Evolutionary conservation across 495 filamentous ascomycete species (phyloP).

Genomic region (Rhypophila decipiens): DNA sequence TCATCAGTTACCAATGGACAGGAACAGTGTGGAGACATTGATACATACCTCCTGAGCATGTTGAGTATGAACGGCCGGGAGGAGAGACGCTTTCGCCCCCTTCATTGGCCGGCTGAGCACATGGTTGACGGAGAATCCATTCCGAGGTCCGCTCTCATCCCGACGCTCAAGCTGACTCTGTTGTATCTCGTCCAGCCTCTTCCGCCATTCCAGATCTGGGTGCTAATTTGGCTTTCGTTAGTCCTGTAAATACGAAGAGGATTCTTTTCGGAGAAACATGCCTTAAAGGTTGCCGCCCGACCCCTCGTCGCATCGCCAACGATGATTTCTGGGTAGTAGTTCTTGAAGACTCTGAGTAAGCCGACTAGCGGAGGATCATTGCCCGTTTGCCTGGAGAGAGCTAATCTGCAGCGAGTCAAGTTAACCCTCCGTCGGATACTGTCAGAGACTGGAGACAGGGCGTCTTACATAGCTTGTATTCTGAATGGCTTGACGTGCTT

Average conservation of each 20-base stretch:
- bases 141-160: constrained; percentile 21
- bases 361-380: constrained; percentile 70
- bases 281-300: constrained; percentile 52
- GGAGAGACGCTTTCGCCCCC: constrained; percentile 30
- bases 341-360: constrained; percentile 79
- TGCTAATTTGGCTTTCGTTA: no score
- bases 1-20: constrained; percentile 11
- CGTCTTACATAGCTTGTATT: constrained; percentile 71
- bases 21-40: no score
- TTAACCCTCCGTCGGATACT: constrained; percentile 12
- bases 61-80: constrained; percentile 71
- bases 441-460: background rate
- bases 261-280: no score
- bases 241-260: no score
- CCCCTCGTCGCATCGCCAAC: constrained; percentile 56
- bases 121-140: constrained; percentile 49
- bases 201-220: constrained; percentile 72
- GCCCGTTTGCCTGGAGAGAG: constrained; percentile 52
- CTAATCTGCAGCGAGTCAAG: constrained; percentile 39
- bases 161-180: constrained; percentile 46
- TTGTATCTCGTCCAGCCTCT: constrained; percentile 60
- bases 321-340: constrained; percentile 85
- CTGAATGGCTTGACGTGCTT: constrained; percentile 82
- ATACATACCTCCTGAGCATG: constrained; percentile 56
- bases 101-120: constrained; percentile 39